Conservation (phyloP, 306 rosid species). For the Medicago truncatula region MtrunA17r5.0-ANR NC_053044.1:45868501-45869000, state of each 20-base stretch:
- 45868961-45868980: constrained; percentile 69
- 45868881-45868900: constrained; percentile 33
- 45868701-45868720: neutral
- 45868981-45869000: constrained; percentile 2
- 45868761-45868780: neutral
- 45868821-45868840: neutral
- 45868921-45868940: constrained; percentile 95
- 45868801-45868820: neutral
- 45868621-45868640: neutral
- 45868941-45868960: constrained; percentile 97
- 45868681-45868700: neutral
- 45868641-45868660: too few relatives aligned
- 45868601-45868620: neutral
- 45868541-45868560: neutral
- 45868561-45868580: neutral
- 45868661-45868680: too few relatives aligned
- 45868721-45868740: neutral
- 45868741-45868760: neutral
- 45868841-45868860: constrained; percentile 26
- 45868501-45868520: neutral
- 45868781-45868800: constrained; percentile 11
- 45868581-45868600: neutral
- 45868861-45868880: constrained; percentile 2
- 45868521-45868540: neutral
- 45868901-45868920: constrained; percentile 83